A percentile compares a stretch with the other conserved stretches of the same genome.
Evolutionary conservation across 805 yeast species (phyloP).

Genomic region (Yamadazyma phyllophila): DNA sequence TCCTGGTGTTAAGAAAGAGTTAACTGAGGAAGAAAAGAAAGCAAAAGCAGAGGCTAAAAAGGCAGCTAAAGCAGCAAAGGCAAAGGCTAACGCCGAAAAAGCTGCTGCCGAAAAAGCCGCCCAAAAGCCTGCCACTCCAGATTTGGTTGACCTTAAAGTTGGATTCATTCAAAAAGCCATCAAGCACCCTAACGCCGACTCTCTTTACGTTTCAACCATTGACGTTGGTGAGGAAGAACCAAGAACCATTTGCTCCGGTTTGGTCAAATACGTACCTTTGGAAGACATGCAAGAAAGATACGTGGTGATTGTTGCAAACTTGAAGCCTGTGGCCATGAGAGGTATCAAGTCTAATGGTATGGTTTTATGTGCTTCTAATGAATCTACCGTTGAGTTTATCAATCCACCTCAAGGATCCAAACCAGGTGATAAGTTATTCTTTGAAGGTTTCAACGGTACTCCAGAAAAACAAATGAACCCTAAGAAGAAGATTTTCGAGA

Average conservation of each 20-base stretch:
- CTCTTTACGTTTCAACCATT: slow-evolving; percentile 93
- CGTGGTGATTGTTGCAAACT: slow-evolving; percentile 89
- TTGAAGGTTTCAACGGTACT: slow-evolving; percentile 83
- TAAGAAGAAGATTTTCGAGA: slow-evolving; percentile 97
- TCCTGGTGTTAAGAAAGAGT: slow-evolving; percentile 19
- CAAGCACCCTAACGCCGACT: slow-evolving; percentile 97
- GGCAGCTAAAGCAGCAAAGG: slow-evolving; percentile 62
- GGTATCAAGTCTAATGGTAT: slow-evolving; percentile 93
- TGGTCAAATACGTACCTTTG: slow-evolving; percentile 82
- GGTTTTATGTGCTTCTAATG: slow-evolving; percentile 92
- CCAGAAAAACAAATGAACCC: slow-evolving; percentile 95
- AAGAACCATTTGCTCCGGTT: slow-evolving; percentile 96
- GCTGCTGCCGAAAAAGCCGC: slow-evolving; percentile 50
- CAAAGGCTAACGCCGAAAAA: slow-evolving; percentile 54
- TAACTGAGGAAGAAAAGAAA: slow-evolving; percentile 43
- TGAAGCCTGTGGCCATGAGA: slow-evolving; percentile 97
- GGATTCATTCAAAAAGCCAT: slow-evolving; percentile 96
- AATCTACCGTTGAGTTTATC: slow-evolving; percentile 78
- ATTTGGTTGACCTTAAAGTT: slow-evolving; percentile 87
- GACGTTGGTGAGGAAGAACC: slow-evolving; percentile 97
- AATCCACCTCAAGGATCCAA: slow-evolving; percentile 91
- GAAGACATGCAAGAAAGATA: slow-evolving; percentile 95
- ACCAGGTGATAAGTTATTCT: slow-evolving; percentile 95
- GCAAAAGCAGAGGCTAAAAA: slow-evolving; percentile 56
- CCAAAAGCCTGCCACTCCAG: slow-evolving; percentile 70